These are phyloP conservation scores for Mantamonas sphyraenae DNA, from an alignment of 78 protist genomes.

Conservation along the genomic window DNA sequence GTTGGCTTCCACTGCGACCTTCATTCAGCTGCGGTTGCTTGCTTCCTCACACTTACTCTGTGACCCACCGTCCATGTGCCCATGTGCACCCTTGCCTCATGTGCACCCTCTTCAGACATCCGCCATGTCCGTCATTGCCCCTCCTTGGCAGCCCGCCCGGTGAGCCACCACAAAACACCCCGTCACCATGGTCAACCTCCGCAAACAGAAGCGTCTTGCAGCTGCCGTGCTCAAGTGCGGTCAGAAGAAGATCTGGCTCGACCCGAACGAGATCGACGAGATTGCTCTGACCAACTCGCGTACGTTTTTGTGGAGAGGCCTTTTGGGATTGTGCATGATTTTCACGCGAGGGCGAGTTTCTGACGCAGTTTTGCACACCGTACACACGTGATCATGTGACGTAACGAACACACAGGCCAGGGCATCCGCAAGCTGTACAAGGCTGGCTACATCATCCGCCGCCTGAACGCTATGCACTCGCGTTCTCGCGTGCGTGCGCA, in stretches of 20 bases:
- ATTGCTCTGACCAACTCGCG: conserved; percentile 96
- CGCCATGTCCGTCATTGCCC: neutral
- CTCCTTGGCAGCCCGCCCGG: neutral
- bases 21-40: too few species aligned
- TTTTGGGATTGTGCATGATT: conserved; percentile 2
- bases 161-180: neutral
- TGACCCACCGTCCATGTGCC: too few species aligned
- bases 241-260: conserved; percentile 93
- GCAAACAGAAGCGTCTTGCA: conserved; percentile 95
- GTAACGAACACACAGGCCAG: neutral
- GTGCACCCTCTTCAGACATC: too few species aligned
- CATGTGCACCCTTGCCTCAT: too few species aligned
- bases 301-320: conserved; percentile 36
- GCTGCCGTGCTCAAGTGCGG: conserved; percentile 97
- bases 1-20: too few species aligned
- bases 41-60: too few species aligned
- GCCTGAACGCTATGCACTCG: conserved; percentile 83
- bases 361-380: neutral
- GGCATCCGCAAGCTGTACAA: conserved; percentile 77
- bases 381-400: too few species aligned
- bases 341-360: neutral
- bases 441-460: conserved; percentile 89
- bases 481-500: conserved; percentile 74
- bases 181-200: conserved; percentile 69
- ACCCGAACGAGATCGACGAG: conserved; percentile 93